A percentile compares a stretch with the other conserved stretches of the same genome.
phyloP scores from a whole-genome alignment of 163 green algal species.

The Chlamydomonas reinhardtii region DNA sequence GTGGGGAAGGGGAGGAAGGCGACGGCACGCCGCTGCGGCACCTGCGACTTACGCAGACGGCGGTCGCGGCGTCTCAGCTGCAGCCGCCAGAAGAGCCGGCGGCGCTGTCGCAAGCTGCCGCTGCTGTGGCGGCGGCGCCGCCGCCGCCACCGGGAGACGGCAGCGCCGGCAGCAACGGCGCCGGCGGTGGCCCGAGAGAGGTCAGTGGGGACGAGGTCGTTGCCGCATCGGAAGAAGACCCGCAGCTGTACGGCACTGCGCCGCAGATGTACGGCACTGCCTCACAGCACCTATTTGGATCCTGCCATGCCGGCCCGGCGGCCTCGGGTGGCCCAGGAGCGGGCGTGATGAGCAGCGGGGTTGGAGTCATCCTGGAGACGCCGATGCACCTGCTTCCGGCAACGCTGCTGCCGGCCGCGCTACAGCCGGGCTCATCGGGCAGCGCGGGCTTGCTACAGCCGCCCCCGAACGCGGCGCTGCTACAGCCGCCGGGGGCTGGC shows the following conservation, averaged over 20 bases:
- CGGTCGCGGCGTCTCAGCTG: not conserved
- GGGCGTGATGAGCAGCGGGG: not conserved
- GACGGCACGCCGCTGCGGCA: not conserved
- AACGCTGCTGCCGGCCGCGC: not conserved
- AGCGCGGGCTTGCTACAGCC: too few species aligned
- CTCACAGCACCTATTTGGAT: too few species aligned
- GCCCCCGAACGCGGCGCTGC: too few species aligned
- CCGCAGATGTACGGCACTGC: too few species aligned
- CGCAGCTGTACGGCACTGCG: too few species aligned
- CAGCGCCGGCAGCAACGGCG: not conserved
- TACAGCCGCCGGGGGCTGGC: too few species aligned
- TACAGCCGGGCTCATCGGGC: too few species aligned
- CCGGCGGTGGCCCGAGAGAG: not conserved
- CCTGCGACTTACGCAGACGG: not conserved
- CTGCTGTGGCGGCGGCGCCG: not conserved
- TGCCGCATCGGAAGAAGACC: too few species aligned
- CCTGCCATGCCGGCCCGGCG: too few species aligned
- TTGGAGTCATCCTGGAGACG: conserved; percentile 22
- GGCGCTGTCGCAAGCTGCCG: not conserved
- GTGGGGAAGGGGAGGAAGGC: too few species aligned
- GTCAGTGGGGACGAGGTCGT: not conserved
- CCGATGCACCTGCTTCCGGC: conserved; percentile 2
- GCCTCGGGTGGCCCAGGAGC: too few species aligned
- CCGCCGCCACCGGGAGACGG: not conserved
- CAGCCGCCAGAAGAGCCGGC: not conserved